Percentiles rank a stretch among this genome's conserved stretches.
phyloP scores from a whole-genome alignment of 306 rosid species.

The Rubus parviflorus region DNA sequence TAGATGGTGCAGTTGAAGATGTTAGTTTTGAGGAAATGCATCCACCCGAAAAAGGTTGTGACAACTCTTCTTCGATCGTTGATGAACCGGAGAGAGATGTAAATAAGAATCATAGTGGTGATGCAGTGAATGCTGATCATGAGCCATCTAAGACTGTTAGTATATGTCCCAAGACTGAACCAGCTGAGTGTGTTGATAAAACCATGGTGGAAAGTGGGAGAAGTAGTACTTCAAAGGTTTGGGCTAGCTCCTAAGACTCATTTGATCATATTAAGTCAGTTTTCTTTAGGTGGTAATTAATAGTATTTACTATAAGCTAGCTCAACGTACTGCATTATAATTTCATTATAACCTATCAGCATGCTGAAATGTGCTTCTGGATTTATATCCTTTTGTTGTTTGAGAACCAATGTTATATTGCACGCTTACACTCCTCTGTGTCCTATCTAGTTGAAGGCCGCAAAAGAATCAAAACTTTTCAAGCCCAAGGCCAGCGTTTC shows the following conservation, averaged over 20 bases:
- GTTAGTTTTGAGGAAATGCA: conserved; percentile 35
- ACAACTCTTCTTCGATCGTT: conserved; percentile 17
- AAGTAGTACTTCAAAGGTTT: conserved; percentile 48
- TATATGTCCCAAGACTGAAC: conserved; percentile 31
- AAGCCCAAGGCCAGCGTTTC: conserved; percentile 25
- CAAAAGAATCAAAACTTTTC: conserved; percentile 34
- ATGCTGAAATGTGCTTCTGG: background rate
- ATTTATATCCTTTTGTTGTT: background rate
- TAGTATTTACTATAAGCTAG: background rate
- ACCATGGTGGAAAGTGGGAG: conserved; percentile 31
- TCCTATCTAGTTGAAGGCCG: conserved; percentile 33
- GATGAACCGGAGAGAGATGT: conserved; percentile 14
- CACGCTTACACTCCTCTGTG: background rate
- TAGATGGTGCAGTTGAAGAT: conserved; percentile 19
- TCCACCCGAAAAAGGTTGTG: conserved; percentile 30
- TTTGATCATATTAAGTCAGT: background rate
- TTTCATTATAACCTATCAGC: background rate
- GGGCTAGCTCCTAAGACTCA: background rate
- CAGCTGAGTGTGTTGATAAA: conserved; percentile 28
- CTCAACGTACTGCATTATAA: background rate
- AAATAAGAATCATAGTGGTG: conserved; percentile 6
- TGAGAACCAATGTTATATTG: background rate
- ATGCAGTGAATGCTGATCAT: conserved; percentile 23
- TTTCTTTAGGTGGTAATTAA: conserved; percentile 4
- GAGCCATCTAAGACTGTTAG: conserved; percentile 26